Conservation (phyloP, 768 basidiomycete species). For the Trametes maxima region DNA sequence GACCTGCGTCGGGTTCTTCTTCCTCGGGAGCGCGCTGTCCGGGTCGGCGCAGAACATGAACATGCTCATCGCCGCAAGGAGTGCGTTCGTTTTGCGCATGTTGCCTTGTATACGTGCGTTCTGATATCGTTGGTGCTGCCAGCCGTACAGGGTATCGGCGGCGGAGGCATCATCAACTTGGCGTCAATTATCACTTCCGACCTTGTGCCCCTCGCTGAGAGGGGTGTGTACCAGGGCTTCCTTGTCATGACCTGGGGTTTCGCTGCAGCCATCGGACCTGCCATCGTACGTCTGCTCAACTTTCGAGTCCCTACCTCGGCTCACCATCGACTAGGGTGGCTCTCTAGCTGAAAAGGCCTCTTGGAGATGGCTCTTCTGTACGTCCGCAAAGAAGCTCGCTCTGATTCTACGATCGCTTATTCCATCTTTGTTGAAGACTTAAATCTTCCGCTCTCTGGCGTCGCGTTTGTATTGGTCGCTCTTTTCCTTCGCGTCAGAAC, state of each 20-base stretch:
- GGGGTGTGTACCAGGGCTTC: constrained; percentile 36
- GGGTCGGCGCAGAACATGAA: constrained; percentile 43
- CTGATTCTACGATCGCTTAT: background rate
- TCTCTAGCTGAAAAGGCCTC: constrained; percentile 22
- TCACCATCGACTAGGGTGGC: constrained; percentile 27
- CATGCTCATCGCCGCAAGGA: constrained; percentile 43
- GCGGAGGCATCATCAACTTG: constrained; percentile 27
- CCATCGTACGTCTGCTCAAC: constrained; percentile 15
- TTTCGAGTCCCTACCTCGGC: background rate
- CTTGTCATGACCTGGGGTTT: constrained; percentile 23
- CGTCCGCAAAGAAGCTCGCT: background rate
- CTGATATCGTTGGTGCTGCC: background rate
- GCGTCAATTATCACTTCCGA: constrained; percentile 31
- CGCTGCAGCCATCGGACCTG: constrained; percentile 29
- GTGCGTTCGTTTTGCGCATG: background rate
- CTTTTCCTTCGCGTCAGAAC: constrained; percentile 24
- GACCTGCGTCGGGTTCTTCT: constrained; percentile 36
- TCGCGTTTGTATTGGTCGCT: constrained; percentile 17
- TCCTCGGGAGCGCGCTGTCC: constrained; percentile 42
- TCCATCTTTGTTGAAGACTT: constrained; percentile 31
- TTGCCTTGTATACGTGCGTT: background rate
- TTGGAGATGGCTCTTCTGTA: constrained; percentile 26
- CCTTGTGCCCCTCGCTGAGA: constrained; percentile 30
- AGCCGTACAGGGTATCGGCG: constrained; percentile 36
- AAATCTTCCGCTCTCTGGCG: constrained; percentile 35